Evolutionary conservation across 495 filamentous ascomycete species (phyloP), one percentile per base, ranked within the genome.

Genomic region (Talaromyces liani): DNA sequence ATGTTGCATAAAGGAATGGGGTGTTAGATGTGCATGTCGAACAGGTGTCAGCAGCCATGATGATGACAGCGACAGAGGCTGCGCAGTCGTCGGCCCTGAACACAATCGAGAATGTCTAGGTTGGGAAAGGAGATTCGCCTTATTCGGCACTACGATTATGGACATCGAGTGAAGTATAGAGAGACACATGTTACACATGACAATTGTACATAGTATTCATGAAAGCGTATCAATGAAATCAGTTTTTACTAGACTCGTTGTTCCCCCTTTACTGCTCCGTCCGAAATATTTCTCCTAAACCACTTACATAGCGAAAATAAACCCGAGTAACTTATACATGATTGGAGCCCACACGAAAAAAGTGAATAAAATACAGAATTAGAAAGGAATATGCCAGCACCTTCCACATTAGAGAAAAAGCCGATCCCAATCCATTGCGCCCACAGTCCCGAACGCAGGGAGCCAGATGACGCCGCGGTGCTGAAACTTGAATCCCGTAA

Each of bases 1-100:
- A 8, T 81, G 77, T 56, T 75, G 75, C 58, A 73, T 86, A 25
- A 80, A 80, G 62, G 84, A 86, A 62, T 85, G 84, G 63, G 84
- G 83, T 1, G 72, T 85, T 39, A 65, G 24, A 14, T 77, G 73
- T 65, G 61, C 67, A 6, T 75, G 79, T 70, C 59, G 39, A n/a
- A 47, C 54, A 16, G 24, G 16, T 45, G 10, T n/a, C 36, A 56
- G 36, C 36, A 16, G 12, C 36, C 67, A 69, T 24, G 31, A 65
- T 8, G 67, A 57, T n/a, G 58, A 62, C 16, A 36, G 67, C 14
- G 69, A 72, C 58, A 62, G 57, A 20, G 41, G 54, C 25, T 66
- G 49, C 14, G 60, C 65, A 29, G 60, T 64, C 12, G 27, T 33
- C 6, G 63, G 58, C 1, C 24, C 36, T 4, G 51, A 53, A 25